Percentiles rank a stretch among this genome's conserved stretches.
Conservation (phyloP, 148 eudicot species). For the Rhododendron ferrugineum region DNA sequence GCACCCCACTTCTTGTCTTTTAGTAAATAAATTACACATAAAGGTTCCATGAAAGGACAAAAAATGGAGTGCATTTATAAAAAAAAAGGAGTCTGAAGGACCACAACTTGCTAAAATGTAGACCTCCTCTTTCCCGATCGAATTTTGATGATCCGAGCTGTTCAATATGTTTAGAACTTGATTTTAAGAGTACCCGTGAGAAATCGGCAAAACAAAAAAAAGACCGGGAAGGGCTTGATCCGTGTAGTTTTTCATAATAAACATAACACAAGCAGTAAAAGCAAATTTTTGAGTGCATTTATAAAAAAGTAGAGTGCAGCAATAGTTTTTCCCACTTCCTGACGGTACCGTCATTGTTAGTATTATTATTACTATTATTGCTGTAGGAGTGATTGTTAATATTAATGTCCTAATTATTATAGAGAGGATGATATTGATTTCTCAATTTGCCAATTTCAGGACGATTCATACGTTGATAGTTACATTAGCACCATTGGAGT, state of each 20-base stretch:
- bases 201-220: no score
- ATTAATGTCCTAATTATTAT: not conserved
- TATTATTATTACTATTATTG: not conserved
- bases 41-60: no score
- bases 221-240: no score
- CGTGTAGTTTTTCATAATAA: no score
- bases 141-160: no score
- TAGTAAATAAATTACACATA: not conserved
- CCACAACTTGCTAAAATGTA: no score
- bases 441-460: constrained; percentile 35
- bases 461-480: constrained; percentile 81
- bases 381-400: not conserved
- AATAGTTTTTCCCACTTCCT: no score
- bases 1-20: not conserved
- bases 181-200: no score
- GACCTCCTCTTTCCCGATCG: no score
- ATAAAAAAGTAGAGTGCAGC: not conserved
- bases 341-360: not conserved
- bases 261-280: no score
- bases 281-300: not conserved
- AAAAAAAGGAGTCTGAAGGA: not conserved
- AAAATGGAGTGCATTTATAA: not conserved
- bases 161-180: no score
- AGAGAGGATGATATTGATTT: not conserved
- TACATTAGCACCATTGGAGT: constrained; percentile 91